Evolutionary conservation across 2,329 filamentous ascomycete species (phyloP).

Genomic region (Zasmidium angulare): DNA sequence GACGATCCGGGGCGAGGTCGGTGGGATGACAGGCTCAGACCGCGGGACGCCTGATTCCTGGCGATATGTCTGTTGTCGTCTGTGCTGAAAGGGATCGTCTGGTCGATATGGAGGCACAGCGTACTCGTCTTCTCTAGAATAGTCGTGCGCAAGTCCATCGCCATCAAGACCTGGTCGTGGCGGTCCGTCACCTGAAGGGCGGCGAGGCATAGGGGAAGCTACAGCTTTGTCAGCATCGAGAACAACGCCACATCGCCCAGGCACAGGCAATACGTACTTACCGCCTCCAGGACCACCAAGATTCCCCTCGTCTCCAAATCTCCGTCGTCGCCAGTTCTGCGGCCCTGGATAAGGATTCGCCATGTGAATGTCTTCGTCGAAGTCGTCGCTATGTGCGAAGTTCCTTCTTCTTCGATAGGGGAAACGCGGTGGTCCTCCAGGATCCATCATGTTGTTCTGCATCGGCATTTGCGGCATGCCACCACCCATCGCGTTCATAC

Average conservation of each 20-base stretch:
- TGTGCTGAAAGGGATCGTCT: not conserved
- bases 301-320: slow-evolving; percentile 18
- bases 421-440: not conserved
- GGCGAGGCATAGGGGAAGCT: not conserved
- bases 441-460: not conserved
- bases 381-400: not conserved
- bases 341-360: not conserved
- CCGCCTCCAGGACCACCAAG: slow-evolving; percentile 9
- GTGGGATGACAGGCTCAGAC: not conserved
- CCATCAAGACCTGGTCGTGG: slow-evolving; percentile 6
- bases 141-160: slow-evolving; percentile 19
- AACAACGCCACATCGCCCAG: not conserved
- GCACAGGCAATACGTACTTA: not conserved
- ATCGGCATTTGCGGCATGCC: too few species aligned
- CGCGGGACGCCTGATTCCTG: not conserved
- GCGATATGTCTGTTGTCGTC: not conserved
- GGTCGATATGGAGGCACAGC: not conserved
- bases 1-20: not conserved
- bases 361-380: not conserved
- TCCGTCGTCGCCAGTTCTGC: slow-evolving; percentile 3
- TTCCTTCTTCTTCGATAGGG: not conserved
- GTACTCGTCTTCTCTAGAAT: not conserved
- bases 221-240: not conserved
- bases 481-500: too few species aligned
- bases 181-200: not conserved